These are phyloP conservation scores for Candida sanyaensis DNA, from an alignment of 1,139 yeast species.

Conservation along the genomic window DNA sequence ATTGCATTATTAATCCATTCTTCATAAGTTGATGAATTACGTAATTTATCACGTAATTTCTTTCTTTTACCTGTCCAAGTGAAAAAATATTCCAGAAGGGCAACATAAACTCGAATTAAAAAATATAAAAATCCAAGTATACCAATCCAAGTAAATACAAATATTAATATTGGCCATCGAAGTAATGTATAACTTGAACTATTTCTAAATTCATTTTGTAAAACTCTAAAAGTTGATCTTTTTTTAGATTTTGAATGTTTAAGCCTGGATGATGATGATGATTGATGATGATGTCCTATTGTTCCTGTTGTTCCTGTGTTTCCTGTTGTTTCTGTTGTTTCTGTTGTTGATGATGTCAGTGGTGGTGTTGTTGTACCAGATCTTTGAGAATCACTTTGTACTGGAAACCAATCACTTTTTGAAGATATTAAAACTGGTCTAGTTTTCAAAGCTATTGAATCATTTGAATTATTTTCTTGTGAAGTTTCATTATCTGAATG, in stretches of 20 bases:
- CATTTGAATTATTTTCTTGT: background rate
- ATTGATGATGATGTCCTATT: no score
- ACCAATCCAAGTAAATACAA: conserved; percentile 55
- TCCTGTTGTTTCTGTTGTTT: no score
- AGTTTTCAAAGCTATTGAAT: conserved; percentile 2
- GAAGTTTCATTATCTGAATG: background rate
- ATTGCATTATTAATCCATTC: conserved; percentile 68
- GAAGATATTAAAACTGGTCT: conserved; percentile 49
- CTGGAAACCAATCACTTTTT: conserved; percentile 70
- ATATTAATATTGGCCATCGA: conserved; percentile 64
- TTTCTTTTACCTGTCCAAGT: conserved; percentile 64
- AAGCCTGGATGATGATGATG: background rate
- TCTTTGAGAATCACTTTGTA: conserved; percentile 24
- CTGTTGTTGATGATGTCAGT: no score
- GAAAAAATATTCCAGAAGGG: conserved; percentile 58
- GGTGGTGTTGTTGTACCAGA: no score
- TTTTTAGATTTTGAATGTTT: conserved; percentile 5
- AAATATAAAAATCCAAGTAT: conserved; percentile 53
- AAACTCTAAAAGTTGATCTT: conserved; percentile 14
- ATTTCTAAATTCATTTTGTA: conserved; percentile 46
- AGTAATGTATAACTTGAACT: conserved; percentile 55
- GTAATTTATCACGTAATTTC: conserved; percentile 47
- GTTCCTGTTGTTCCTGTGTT: no score
- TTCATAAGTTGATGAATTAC: conserved; percentile 50
- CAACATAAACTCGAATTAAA: conserved; percentile 59